Evolutionary conservation across 768 basidiomycete species (phyloP).

Genomic region (Hericium alpestre): DNA sequence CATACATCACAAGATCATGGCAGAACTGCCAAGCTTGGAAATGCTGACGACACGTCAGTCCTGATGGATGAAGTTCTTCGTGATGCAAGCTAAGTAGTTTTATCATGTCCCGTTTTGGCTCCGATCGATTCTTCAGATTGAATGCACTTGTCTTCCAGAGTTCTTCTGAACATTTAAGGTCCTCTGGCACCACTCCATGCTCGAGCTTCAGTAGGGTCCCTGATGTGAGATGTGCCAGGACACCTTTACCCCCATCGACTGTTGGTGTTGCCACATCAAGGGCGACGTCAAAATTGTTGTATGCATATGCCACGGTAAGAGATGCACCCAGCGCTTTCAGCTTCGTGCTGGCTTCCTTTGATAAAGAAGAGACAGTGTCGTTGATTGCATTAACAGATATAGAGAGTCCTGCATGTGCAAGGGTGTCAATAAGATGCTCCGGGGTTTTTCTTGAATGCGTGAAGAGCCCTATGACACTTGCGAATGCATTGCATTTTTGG

Average conservation of each 20-base stretch:
- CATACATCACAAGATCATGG: neutral
- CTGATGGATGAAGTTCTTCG: neutral
- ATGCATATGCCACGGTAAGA: neutral
- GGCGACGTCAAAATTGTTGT: neutral
- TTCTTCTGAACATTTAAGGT: conserved; percentile 23
- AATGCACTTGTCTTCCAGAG: conserved; percentile 23
- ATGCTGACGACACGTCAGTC: neutral
- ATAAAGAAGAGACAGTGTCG: neutral
- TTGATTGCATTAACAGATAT: neutral
- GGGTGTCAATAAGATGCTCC: neutral
- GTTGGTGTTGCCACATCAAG: neutral
- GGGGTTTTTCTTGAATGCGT: neutral
- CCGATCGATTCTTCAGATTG: conserved; percentile 9
- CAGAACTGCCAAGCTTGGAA: neutral
- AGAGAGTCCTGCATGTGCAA: neutral
- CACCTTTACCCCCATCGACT: neutral
- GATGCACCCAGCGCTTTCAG: neutral
- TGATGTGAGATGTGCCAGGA: conserved; percentile 16
- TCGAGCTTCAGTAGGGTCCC: conserved; percentile 20
- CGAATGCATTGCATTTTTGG: conserved; percentile 14
- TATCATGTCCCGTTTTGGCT: neutral
- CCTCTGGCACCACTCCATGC: conserved; percentile 10
- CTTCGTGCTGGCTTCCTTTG: neutral
- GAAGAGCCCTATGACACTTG: conserved; percentile 18
- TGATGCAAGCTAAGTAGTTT: neutral